A percentile compares a stretch with the other conserved stretches of the same genome.
phyloP scores from a whole-genome alignment of 495 filamentous ascomycete species.

The Hypoxylon perforatum region DNA sequence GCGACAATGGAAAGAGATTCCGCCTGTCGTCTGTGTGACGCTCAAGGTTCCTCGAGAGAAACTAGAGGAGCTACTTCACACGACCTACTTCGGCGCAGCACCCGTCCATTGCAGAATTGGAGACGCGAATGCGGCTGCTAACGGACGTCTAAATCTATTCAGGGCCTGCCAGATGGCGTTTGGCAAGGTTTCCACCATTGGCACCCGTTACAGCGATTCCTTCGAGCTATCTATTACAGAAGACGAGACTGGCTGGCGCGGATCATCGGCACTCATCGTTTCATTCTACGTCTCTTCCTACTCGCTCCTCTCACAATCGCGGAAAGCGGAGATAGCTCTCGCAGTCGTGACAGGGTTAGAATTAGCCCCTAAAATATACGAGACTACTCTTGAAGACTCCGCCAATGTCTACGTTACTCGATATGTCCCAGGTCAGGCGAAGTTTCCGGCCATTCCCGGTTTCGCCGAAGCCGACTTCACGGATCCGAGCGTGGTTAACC shows the following conservation, averaged over 20 bases:
- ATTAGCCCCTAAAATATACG: conserved; percentile 17
- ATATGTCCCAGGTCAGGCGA: conserved; percentile 30
- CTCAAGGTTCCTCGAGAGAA: conserved; percentile 46
- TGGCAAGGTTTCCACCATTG: conserved; percentile 36
- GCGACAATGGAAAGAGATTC: conserved; percentile 49
- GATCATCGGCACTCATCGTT: no score
- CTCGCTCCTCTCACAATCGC: no score
- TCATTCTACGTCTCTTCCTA: no score
- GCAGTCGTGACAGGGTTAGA: no score
- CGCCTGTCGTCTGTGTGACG: conserved; percentile 49
- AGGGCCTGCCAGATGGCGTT: conserved; percentile 43
- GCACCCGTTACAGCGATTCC: conserved; percentile 30
- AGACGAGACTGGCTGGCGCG: conserved; percentile 42
- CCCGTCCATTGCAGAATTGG: conserved; percentile 35
- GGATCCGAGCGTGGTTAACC: neutral
- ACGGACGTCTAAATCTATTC: no score
- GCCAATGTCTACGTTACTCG: conserved; percentile 51
- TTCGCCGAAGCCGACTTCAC: neutral
- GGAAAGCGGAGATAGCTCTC: no score
- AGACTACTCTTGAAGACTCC: conserved; percentile 35
- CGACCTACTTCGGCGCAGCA: neutral
- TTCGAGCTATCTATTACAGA: conserved; percentile 36
- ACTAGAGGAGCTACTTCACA: neutral
- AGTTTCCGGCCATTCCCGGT: neutral
- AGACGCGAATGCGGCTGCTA: no score